These are phyloP conservation scores for Canavalia ensiformis DNA, from an alignment of 306 rosid species.

Conservation along the genomic window DNA sequence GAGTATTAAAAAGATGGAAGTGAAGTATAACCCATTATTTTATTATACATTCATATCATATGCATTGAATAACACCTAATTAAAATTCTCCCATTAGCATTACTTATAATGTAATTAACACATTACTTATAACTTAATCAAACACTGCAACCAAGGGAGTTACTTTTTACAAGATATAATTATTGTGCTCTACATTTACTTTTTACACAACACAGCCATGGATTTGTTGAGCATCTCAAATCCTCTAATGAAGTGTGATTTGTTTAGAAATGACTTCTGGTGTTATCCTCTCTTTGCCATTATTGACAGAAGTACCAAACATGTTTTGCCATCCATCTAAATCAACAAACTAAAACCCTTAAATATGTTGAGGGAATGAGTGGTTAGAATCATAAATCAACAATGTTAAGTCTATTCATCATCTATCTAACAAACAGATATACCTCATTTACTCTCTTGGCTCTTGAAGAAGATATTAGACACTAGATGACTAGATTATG, in stretches of 20 bases:
- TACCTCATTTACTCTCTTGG: slow-evolving; percentile 21
- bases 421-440: slow-evolving; percentile 28
- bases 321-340: slow-evolving; percentile 35
- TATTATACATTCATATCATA: not conserved
- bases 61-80: not conserved
- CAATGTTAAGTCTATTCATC: slow-evolving; percentile 37
- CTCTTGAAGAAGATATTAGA: slow-evolving; percentile 26
- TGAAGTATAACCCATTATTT: no score
- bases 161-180: no score
- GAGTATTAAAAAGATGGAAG: no score
- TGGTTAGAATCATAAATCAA: slow-evolving; percentile 4
- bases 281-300: not conserved
- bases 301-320: slow-evolving; percentile 24
- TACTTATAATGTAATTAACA: no score
- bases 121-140: no score
- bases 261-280: not conserved
- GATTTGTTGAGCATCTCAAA: slow-evolving; percentile 26
- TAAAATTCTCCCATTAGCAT: no score
- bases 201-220: not conserved
- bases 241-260: not conserved
- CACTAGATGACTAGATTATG: slow-evolving; percentile 7
- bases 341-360: slow-evolving; percentile 21
- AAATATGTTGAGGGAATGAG: slow-evolving; percentile 3
- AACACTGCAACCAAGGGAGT: no score
- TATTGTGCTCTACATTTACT: no score